These are phyloP conservation scores for Hymenoscyphus occultus DNA, from an alignment of 2,329 filamentous ascomycete species.

Conservation along the genomic window DNA sequence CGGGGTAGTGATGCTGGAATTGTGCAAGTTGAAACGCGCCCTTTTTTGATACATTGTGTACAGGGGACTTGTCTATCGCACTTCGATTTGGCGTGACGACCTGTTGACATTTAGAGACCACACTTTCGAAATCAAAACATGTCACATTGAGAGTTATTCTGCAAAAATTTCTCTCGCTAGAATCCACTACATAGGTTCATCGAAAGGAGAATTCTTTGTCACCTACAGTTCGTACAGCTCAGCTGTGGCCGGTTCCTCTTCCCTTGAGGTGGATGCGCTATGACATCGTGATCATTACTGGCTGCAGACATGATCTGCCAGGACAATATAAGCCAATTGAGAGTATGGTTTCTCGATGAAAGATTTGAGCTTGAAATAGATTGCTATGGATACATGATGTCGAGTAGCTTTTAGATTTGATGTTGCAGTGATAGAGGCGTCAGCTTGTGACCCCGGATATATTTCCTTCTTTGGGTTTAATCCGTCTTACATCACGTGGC, in stretches of 20 bases:
- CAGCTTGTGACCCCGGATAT: not conserved
- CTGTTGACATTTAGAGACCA: not conserved
- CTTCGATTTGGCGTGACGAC: constrained; percentile 38
- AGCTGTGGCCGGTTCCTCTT: not conserved
- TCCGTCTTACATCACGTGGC: no score
- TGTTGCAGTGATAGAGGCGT: not conserved
- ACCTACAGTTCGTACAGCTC: not conserved
- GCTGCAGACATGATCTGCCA: not conserved
- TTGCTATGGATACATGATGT: not conserved
- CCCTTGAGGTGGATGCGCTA: not conserved
- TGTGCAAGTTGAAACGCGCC: constrained; percentile 44
- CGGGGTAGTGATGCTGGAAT: constrained; percentile 49
- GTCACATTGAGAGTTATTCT: not conserved
- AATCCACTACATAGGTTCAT: no score
- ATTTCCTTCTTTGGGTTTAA: no score
- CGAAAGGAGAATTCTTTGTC: not conserved
- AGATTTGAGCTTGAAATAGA: not conserved
- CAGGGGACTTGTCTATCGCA: constrained; percentile 54
- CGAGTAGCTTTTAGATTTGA: no score
- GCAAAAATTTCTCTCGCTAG: not conserved
- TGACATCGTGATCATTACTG: not conserved
- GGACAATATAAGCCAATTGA: not conserved
- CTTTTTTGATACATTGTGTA: constrained; percentile 51
- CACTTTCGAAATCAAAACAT: no score
- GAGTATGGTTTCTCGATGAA: not conserved